Conservation (phyloP, 1,284 basidiomycete species). For the Peniophora sp. region DNA sequence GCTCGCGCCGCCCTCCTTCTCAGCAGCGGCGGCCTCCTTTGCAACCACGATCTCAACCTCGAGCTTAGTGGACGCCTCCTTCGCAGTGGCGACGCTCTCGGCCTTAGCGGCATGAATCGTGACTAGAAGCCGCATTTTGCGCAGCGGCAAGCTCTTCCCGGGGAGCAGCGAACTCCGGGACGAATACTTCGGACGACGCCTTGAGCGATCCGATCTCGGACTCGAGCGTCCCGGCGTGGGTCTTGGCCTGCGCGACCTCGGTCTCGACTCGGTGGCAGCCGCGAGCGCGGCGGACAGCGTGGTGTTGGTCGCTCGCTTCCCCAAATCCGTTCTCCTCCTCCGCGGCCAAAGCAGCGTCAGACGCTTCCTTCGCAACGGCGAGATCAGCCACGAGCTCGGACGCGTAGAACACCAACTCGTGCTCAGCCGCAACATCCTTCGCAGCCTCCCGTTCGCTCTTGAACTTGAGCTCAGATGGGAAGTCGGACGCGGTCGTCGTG, state of each 20-base stretch:
- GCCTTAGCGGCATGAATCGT: background rate
- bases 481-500: too few relatives aligned
- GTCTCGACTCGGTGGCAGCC: too few relatives aligned
- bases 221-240: background rate
- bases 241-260: background rate
- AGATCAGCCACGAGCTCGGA: background rate
- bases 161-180: too few relatives aligned
- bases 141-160: background rate
- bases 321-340: too few relatives aligned
- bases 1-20: background rate
- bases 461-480: too few relatives aligned
- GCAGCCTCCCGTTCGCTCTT: too few relatives aligned
- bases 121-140: background rate
- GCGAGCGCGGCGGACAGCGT: too few relatives aligned
- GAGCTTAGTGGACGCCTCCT: background rate
- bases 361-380: background rate
- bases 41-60: background rate
- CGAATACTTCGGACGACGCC: background rate
- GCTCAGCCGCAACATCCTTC: too few relatives aligned
- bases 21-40: background rate
- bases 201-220: background rate
- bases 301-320: too few relatives aligned
- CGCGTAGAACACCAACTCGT: too few relatives aligned
- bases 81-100: too few relatives aligned
- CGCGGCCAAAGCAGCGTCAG: too few relatives aligned